These are phyloP conservation scores for Mucor sp. DNA, from an alignment of 371 early-diverging fungal species.

Conservation along the genomic window DNA sequence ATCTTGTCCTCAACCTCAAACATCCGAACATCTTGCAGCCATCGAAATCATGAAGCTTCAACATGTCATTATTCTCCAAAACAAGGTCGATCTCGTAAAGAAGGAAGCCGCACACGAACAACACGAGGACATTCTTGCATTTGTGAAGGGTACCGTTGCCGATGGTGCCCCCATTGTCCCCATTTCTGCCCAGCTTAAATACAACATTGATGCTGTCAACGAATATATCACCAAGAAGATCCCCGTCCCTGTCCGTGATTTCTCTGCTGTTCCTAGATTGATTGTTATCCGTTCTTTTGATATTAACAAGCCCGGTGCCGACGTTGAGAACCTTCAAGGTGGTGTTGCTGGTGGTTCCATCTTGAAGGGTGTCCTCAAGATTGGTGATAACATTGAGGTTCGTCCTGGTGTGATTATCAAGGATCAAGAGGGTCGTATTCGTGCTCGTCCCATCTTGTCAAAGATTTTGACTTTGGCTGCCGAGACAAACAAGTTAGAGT, in stretches of 20 bases:
- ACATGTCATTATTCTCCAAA: slow-evolving; percentile 99
- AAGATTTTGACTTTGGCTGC: slow-evolving; percentile 93
- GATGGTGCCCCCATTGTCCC: slow-evolving; percentile 99
- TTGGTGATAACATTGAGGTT: slow-evolving; percentile 99
- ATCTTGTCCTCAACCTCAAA: slow-evolving; percentile 99
- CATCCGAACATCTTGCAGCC: slow-evolving; percentile 99
- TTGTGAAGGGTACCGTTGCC: slow-evolving; percentile 96
- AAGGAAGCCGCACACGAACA: slow-evolving; percentile 96
- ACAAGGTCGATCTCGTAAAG: slow-evolving; percentile 99
- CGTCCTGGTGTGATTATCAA: slow-evolving; percentile 98
- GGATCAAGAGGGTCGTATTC: slow-evolving; percentile 88
- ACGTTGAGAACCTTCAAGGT: slow-evolving; percentile 95
- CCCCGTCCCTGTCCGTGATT: slow-evolving; percentile 97
- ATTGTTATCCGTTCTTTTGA: slow-evolving; percentile 99
- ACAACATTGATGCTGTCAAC: slow-evolving; percentile 99
- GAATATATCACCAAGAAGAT: slow-evolving; percentile 99
- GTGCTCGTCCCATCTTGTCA: slow-evolving; percentile 93
- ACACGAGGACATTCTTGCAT: slow-evolving; percentile 93
- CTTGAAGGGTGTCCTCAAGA: slow-evolving; percentile 92
- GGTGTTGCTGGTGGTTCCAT: slow-evolving; percentile 99
- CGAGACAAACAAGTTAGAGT: slow-evolving; percentile 93
- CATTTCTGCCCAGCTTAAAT: slow-evolving; percentile 98
- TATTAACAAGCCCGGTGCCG: slow-evolving; percentile 99
- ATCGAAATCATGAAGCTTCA: slow-evolving; percentile 99
- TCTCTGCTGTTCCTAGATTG: slow-evolving; percentile 89